Percentiles rank a stretch among this genome's conserved stretches.
Evolutionary conservation across 116 monocot species (phyloP).

Genomic region (Cymodocea nodosa): DNA sequence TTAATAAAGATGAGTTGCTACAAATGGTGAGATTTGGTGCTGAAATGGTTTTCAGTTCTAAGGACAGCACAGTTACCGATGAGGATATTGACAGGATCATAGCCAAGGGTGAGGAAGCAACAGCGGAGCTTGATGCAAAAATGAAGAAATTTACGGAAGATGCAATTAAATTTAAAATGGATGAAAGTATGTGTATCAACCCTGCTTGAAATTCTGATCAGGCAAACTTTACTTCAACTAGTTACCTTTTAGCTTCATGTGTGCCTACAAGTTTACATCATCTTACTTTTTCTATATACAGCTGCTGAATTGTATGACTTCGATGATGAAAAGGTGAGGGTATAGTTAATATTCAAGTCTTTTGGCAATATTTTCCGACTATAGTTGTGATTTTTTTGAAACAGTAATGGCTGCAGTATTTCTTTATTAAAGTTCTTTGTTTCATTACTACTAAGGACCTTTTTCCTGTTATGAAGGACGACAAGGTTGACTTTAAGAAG

Average conservation of each 20-base stretch:
- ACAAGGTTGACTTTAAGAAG: constrained; percentile 86
- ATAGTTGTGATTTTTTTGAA: not conserved
- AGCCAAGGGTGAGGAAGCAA: constrained; percentile 98
- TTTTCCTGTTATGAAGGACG: constrained; percentile 44
- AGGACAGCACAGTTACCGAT: constrained; percentile 94
- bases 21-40: constrained; percentile 99
- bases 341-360: not conserved
- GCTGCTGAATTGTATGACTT: constrained; percentile 92
- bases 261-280: not conserved
- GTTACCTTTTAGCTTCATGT: not conserved
- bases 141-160: constrained; percentile 99
- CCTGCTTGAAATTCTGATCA: too few species aligned
- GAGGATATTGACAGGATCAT: constrained; percentile 98
- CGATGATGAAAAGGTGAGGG: constrained; percentile 83
- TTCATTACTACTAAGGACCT: not conserved
- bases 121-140: constrained; percentile 94
- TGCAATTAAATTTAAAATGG: constrained; percentile 99
- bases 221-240: not conserved
- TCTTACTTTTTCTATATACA: constrained; percentile 21
- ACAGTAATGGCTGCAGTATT: not conserved
- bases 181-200: constrained; percentile 65
- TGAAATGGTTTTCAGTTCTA: constrained; percentile 99
- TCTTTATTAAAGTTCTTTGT: too few species aligned
- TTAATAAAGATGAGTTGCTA: constrained; percentile 94
- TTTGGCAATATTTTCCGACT: too few species aligned